Conservation (phyloP, 2,329 filamentous ascomycete species). For the Alternaria dauci region DNA sequence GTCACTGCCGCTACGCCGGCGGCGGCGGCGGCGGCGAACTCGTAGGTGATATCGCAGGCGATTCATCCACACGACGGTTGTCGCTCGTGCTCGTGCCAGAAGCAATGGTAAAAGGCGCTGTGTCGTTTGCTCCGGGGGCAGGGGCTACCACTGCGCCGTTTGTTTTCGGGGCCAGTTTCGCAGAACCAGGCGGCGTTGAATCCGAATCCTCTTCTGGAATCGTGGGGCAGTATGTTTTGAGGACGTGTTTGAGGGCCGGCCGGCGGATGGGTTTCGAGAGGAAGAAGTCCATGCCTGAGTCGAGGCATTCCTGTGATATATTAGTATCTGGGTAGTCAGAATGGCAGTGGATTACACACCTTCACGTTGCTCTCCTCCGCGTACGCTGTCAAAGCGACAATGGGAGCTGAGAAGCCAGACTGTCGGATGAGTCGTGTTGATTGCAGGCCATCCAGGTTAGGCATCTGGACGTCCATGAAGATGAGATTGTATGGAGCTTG, state of each 20-base stretch:
- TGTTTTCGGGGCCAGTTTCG: neutral
- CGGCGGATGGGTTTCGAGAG: conserved; percentile 77
- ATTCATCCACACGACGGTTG: conserved; percentile 7
- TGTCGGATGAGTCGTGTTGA: conserved; percentile 84
- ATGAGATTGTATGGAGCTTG: conserved; percentile 82
- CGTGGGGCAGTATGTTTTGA: conserved; percentile 81
- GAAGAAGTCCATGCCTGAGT: conserved; percentile 93
- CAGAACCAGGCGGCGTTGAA: conserved; percentile 25
- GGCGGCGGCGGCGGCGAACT: conserved; percentile 12
- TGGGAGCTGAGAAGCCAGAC: conserved; percentile 86
- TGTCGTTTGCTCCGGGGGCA: neutral
- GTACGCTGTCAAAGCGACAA: conserved; percentile 90
- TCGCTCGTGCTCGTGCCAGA: conserved; percentile 9
- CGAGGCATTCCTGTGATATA: conserved; percentile 64
- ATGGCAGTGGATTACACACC: conserved; percentile 61
- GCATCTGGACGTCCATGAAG: conserved; percentile 97
- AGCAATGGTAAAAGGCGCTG: conserved; percentile 18
- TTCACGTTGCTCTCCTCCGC: conserved; percentile 88
- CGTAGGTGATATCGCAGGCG: conserved; percentile 22
- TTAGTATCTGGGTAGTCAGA: conserved; percentile 14
- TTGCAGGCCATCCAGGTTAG: conserved; percentile 87
- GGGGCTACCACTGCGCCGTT: conserved; percentile 21
- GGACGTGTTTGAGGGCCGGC: conserved; percentile 84
- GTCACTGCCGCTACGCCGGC: conserved; percentile 3
- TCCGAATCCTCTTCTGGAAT: conserved; percentile 72